Evolutionary conservation across 495 filamentous ascomycete species (phyloP).

Genomic region (Podospora conica): DNA sequence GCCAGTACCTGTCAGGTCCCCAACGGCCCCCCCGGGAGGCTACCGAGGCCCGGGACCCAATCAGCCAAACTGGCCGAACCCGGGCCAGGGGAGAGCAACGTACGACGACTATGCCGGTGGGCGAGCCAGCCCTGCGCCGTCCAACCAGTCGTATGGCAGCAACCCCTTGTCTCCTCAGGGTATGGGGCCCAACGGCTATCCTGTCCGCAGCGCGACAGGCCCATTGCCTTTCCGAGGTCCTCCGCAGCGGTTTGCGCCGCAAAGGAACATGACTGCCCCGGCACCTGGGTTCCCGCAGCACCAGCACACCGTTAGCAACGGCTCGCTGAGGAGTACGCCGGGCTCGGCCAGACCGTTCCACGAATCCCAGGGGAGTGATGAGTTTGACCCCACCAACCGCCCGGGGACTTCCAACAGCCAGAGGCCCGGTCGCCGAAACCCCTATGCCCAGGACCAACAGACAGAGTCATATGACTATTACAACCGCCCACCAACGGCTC

Average conservation of each 20-base stretch:
- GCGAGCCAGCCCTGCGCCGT: constrained; percentile 36
- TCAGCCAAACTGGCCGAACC: constrained; percentile 9
- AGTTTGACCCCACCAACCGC: constrained; percentile 15
- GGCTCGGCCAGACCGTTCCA: constrained; percentile 7
- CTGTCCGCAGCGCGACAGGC: constrained; percentile 31
- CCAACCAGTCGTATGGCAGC: constrained; percentile 28
- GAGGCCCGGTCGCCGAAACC: constrained; percentile 8
- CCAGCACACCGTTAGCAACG: constrained; percentile 24
- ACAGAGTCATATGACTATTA: constrained; percentile 1
- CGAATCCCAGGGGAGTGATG: constrained; percentile 10
- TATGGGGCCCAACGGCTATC: constrained; percentile 21
- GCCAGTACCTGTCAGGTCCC: constrained; percentile 29
- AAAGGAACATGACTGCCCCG: constrained; percentile 48
- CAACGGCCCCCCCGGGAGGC: constrained; percentile 21
- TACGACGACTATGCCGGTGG: constrained; percentile 25
- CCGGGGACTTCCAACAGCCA: constrained; percentile 21
- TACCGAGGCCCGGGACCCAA: constrained; percentile 24
- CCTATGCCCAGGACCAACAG: not conserved
- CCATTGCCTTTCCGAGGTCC: constrained; percentile 27
- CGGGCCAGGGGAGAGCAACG: constrained; percentile 10
- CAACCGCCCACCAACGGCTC: not conserved
- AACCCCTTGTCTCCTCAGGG: constrained; percentile 28
- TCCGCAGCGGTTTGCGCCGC: constrained; percentile 30
- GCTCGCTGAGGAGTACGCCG: constrained; percentile 24
- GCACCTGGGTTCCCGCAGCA: constrained; percentile 24